Conservation (phyloP, 1,284 basidiomycete genomes). For the Cutaneotrichosporon cavernicola region DNA sequence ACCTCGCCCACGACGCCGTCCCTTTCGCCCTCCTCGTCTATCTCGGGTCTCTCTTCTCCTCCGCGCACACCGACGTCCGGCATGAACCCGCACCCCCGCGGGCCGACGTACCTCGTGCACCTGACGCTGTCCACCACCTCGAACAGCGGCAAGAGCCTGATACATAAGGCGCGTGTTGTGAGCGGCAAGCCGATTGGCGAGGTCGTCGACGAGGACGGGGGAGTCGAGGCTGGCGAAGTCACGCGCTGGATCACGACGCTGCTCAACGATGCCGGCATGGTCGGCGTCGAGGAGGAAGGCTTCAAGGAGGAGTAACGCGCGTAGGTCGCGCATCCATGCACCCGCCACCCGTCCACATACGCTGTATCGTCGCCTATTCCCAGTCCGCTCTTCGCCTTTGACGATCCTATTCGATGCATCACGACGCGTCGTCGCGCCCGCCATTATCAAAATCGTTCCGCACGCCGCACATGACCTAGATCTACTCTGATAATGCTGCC, state of each 20-base stretch:
- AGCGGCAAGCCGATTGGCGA: conserved; percentile 42
- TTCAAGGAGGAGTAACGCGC: conserved; percentile 34
- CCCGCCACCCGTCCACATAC: not conserved
- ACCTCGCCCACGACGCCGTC: conserved; percentile 24
- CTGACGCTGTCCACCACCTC: conserved; percentile 44
- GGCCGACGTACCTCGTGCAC: conserved; percentile 44
- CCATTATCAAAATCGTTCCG: not conserved
- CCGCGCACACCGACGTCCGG: conserved; percentile 20
- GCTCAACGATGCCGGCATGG: conserved; percentile 42
- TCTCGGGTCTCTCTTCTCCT: conserved; percentile 14
- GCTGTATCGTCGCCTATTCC: not conserved
- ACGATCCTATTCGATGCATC: not conserved
- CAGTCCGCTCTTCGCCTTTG: not conserved
- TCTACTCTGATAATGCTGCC: not conserved
- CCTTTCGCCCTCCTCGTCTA: conserved; percentile 27
- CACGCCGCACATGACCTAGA: not conserved
- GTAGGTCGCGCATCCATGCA: not conserved
- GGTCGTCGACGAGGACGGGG: conserved; percentile 45
- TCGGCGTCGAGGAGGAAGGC: conserved; percentile 39
- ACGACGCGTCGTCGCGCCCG: not conserved
- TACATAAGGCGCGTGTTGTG: conserved; percentile 43
- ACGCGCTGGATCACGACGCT: conserved; percentile 39
- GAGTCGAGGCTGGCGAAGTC: conserved; percentile 48
- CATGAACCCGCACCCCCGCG: conserved; percentile 23
- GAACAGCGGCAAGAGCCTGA: conserved; percentile 48